phyloP scores from a whole-genome alignment of 768 basidiomycete species.

The Holtermannia corniformis region DNA sequence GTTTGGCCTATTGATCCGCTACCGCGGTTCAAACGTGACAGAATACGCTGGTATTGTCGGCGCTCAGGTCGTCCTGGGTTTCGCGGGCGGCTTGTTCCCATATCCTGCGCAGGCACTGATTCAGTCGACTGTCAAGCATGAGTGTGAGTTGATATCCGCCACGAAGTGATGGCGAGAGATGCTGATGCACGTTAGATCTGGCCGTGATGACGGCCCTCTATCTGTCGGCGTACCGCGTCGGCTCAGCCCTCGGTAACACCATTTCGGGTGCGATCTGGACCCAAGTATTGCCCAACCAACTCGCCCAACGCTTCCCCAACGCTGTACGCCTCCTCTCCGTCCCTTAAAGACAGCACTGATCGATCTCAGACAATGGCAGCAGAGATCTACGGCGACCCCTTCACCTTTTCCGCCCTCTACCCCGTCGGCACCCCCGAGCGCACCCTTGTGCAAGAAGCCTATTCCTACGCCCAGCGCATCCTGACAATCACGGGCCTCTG shows the following conservation, averaged over 20 bases:
- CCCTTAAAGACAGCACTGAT: neutral
- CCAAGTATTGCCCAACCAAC: conserved; percentile 2
- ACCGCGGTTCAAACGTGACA: conserved; percentile 10
- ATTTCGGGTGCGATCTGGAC: conserved; percentile 29
- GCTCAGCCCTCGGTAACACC: conserved; percentile 12
- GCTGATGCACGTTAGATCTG: neutral
- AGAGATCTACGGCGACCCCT: conserved; percentile 26
- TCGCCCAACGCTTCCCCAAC: neutral
- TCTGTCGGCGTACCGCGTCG: conserved; percentile 13
- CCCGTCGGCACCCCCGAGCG: neutral
- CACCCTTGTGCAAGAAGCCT: neutral
- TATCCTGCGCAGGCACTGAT: conserved; percentile 31
- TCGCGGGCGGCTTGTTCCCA: conserved; percentile 23
- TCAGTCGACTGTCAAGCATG: conserved; percentile 24
- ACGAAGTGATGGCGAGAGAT: neutral
- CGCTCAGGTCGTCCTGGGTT: conserved; percentile 32
- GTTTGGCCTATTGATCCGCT: conserved; percentile 36
- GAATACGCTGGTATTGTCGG: conserved; percentile 22
- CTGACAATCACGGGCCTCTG: neutral
- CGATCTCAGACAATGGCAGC: no score
- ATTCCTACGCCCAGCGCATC: neutral
- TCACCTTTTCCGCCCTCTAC: conserved; percentile 10
- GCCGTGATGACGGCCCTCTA: conserved; percentile 17
- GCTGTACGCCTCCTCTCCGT: neutral
- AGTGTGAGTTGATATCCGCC: conserved; percentile 7